Evolutionary conservation across 2,329 filamentous ascomycete genomes (phyloP).

Genomic region (Colletotrichum chrysophilum): DNA sequence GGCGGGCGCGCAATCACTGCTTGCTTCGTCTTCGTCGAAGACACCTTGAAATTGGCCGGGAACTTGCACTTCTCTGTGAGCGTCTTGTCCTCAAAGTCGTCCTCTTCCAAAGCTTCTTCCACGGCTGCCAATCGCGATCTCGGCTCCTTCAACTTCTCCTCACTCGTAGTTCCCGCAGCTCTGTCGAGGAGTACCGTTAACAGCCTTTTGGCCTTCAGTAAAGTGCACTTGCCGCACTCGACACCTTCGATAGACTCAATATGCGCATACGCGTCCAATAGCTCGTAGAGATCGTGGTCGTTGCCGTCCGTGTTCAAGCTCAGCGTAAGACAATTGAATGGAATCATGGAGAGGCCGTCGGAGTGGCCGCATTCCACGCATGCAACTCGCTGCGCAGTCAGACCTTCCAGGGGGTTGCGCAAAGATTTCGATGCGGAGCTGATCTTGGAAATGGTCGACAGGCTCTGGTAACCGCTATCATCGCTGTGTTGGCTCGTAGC

Average conservation of each 20-base stretch:
- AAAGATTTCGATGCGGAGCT: constrained; percentile 35
- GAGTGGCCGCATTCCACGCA: constrained; percentile 87
- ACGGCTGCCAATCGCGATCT: constrained; percentile 67
- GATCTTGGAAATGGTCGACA: constrained; percentile 40
- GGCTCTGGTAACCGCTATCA: constrained; percentile 62
- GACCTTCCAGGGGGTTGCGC: constrained; percentile 84
- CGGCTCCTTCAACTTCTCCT: constrained; percentile 57
- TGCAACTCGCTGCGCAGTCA: constrained; percentile 86
- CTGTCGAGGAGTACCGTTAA: constrained; percentile 52
- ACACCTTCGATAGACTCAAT: constrained; percentile 89
- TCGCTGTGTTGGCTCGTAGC: constrained; percentile 56
- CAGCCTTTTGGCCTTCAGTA: constrained; percentile 62
- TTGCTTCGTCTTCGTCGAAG: constrained; percentile 87
- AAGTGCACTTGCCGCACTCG: constrained; percentile 89
- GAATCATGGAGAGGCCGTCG: constrained; percentile 86
- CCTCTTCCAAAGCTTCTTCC: constrained; percentile 74
- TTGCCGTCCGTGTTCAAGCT: constrained; percentile 70
- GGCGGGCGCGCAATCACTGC: constrained; percentile 85
- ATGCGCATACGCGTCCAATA: constrained; percentile 83
- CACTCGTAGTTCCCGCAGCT: constrained; percentile 39
- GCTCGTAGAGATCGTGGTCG: constrained; percentile 75
- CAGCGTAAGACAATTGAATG: constrained; percentile 92
- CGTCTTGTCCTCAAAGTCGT: constrained; percentile 78
- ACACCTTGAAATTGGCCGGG: constrained; percentile 69
- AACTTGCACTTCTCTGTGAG: constrained; percentile 70